phyloP scores from a whole-genome alignment of 495 filamentous ascomycete genomes.

The Penicillium canariense region DNA sequence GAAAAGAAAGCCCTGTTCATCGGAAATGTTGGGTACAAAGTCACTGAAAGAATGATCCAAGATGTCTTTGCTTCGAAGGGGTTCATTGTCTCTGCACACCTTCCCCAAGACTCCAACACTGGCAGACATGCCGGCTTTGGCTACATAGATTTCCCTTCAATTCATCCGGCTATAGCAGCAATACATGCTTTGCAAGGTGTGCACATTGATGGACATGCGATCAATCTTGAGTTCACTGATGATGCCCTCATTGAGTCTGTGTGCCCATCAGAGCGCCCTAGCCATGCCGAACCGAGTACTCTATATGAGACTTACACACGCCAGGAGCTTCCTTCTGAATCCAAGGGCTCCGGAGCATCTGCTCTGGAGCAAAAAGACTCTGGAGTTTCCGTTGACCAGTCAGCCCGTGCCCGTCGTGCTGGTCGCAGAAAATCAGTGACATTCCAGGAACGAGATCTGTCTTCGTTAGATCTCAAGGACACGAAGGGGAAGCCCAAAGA shows the following conservation, averaged over 20 bases:
- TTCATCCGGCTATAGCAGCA: slow-evolving; percentile 75
- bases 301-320: not conserved
- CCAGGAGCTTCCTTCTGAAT: not conserved
- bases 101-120: slow-evolving; percentile 81
- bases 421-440: slow-evolving; percentile 21
- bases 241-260: slow-evolving; percentile 25
- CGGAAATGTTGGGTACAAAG: slow-evolving; percentile 86
- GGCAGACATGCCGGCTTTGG: slow-evolving; percentile 89
- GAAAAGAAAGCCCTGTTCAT: slow-evolving; percentile 82
- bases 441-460: slow-evolving; percentile 9
- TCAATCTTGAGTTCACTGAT: slow-evolving; percentile 83
- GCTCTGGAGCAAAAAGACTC: not conserved
- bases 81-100: slow-evolving; percentile 67
- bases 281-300: not conserved
- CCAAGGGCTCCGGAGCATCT: not conserved
- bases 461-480: not conserved
- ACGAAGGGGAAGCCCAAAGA: not conserved
- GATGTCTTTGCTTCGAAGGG: slow-evolving; percentile 75
- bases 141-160: slow-evolving; percentile 74
- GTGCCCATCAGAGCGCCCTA: slow-evolving; percentile 1
- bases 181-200: slow-evolving; percentile 71
- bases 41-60: slow-evolving; percentile 66
- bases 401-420: not conserved
- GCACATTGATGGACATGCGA: slow-evolving; percentile 72
- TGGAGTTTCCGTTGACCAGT: not conserved